A percentile compares a stretch with the other conserved stretches of the same genome.
phyloP scores from a whole-genome alignment of 371 early-diverging fungal species.

The Syncephalis fuscata region DNA sequence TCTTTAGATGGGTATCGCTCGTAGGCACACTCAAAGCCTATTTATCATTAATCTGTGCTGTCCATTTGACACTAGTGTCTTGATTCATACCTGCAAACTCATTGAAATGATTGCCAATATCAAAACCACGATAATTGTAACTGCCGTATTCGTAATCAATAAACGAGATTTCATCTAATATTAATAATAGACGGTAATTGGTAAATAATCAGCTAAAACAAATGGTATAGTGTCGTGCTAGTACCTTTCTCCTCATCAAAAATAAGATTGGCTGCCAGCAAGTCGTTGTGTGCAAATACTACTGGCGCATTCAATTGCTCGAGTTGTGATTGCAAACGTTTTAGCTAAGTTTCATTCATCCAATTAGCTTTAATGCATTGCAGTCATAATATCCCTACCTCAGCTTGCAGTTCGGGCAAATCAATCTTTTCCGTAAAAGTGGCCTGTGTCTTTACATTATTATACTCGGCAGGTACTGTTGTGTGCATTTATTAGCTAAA shows the following conservation, averaged over 20 bases:
- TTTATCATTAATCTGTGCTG: not conserved
- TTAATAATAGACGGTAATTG: too few species aligned
- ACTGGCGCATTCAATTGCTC: constrained; percentile 50
- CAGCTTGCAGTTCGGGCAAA: constrained; percentile 24
- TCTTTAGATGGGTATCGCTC: constrained; percentile 54
- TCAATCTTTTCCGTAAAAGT: constrained; percentile 42
- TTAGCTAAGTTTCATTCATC: constrained; percentile 14
- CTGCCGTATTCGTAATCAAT: constrained; percentile 93
- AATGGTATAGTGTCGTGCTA: too few species aligned
- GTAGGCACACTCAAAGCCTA: constrained; percentile 85
- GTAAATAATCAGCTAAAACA: too few species aligned
- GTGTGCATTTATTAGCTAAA: not conserved
- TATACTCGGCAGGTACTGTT: constrained; percentile 49
- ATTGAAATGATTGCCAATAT: constrained; percentile 90
- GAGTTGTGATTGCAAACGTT: constrained; percentile 30
- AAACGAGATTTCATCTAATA: constrained; percentile 25
- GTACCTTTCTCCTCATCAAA: constrained; percentile 41
- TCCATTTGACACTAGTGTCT: not conserved
- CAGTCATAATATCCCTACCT: constrained; percentile 15
- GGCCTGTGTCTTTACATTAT: constrained; percentile 29
- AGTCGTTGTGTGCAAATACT: constrained; percentile 85
- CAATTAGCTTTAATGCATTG: not conserved
- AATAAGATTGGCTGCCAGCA: constrained; percentile 78
- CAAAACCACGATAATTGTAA: constrained; percentile 72
- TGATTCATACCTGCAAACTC: constrained; percentile 51